A percentile compares a stretch with the other conserved stretches of the same genome.
Conservation (phyloP, 345 rosid species). For the Noccaea bulbosa region DNA sequence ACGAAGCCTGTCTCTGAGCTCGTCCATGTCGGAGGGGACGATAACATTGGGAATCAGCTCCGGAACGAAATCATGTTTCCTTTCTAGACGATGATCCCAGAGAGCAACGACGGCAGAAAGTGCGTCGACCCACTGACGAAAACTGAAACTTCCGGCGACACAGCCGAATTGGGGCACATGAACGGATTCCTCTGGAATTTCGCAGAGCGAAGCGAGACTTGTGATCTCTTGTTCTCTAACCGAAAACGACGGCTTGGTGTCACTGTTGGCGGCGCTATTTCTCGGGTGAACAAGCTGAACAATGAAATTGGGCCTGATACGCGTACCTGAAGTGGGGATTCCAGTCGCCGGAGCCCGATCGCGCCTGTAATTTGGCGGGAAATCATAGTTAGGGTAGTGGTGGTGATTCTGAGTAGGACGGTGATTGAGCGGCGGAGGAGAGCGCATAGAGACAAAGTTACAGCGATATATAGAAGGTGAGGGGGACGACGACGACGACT, state of each 20-base stretch:
- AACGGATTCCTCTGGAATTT: slow-evolving; percentile 25
- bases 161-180: slow-evolving; percentile 17
- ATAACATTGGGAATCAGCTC: slow-evolving; percentile 43
- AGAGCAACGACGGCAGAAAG: slow-evolving; percentile 46
- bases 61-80: slow-evolving; percentile 41
- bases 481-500: neutral
- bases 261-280: neutral
- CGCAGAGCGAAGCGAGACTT: slow-evolving; percentile 25
- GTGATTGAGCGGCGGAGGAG: slow-evolving; percentile 24
- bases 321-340: slow-evolving; percentile 5
- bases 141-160: slow-evolving; percentile 46
- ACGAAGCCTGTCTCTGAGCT: slow-evolving; percentile 48
- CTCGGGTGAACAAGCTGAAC: slow-evolving; percentile 38
- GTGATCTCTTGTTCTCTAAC: slow-evolving; percentile 20
- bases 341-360: slow-evolving; percentile 25
- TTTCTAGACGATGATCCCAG: slow-evolving; percentile 55
- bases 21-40: slow-evolving; percentile 50
- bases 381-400: slow-evolving; percentile 33
- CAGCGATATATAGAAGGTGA: neutral
- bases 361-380: slow-evolving; percentile 38
- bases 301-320: slow-evolving; percentile 38
- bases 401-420: slow-evolving; percentile 15
- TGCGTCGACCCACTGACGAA: slow-evolving; percentile 52
- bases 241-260: neutral
- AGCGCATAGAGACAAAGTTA: neutral